Conservation (phyloP, 2,329 filamentous ascomycete genomes). For the Fusarium fracticaudum region DNA sequence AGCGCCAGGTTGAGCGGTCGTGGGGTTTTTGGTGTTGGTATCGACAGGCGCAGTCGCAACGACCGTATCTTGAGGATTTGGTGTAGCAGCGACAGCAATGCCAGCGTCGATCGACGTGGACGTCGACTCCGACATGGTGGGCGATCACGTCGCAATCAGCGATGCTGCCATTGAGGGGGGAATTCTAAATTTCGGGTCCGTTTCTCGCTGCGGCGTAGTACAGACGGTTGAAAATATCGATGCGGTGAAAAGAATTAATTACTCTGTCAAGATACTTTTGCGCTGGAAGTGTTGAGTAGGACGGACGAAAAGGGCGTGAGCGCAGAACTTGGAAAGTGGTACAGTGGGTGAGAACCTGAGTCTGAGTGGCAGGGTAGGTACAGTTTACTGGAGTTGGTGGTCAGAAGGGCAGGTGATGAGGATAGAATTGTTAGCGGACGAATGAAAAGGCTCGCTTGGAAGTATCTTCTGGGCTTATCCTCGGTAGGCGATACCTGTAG, state of each 20-base stretch:
- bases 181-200: conserved; percentile 20
- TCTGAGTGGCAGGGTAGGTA: conserved; percentile 15
- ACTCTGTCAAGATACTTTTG: background rate
- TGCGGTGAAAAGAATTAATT: background rate
- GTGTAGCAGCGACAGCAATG: conserved; percentile 60
- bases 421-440: conserved; percentile 39
- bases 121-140: conserved; percentile 55
- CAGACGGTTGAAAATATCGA: conserved; percentile 9
- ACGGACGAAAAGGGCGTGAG: conserved; percentile 30
- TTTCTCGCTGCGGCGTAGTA: conserved; percentile 25
- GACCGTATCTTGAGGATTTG: conserved; percentile 42
- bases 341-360: conserved; percentile 32
- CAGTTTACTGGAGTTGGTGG: conserved; percentile 23
- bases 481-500: background rate
- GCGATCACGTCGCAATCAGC: conserved; percentile 50
- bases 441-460: background rate
- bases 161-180: conserved; percentile 48
- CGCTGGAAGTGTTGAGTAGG: conserved; percentile 15
- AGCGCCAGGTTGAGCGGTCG: conserved; percentile 45
- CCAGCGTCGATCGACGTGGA: conserved; percentile 61
- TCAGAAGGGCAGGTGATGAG: conserved; percentile 42
- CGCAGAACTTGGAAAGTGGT: conserved; percentile 26
- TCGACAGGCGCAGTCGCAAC: conserved; percentile 39
- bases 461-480: conserved; percentile 21
- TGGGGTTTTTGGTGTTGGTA: conserved; percentile 49